Base-by-base conservation (phyloP, 345 rosid species). In the Pelargonium nanum region DNA sequence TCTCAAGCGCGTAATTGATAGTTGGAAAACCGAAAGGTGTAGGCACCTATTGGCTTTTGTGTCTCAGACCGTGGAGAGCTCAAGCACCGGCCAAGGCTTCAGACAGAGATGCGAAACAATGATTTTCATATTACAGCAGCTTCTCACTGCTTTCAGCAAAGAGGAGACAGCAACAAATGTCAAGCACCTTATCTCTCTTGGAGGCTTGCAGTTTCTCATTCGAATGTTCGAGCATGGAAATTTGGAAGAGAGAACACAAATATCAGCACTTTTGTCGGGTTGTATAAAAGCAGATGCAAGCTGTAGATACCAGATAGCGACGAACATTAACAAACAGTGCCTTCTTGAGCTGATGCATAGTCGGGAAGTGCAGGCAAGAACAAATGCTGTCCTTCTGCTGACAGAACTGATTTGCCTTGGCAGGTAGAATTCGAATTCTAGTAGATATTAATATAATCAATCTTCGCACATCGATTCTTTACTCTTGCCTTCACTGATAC, bases 221-320 rank as follows among this genome's bases (percentile, higher is more conserved):
- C 68, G 53, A 60, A 75, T 72, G 77, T 68, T 80, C 57, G 58
- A 61, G 19, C 26, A 30, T 10, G 85, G 81, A 60, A 68, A 55
- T 22, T 21, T 64, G 34, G 80, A 74, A 59, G 84, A 73, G 70
- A 82, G 65, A 65, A 58, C 53, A 10, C 67, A 72, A 2, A 66
- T 67, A 1, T 80, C 77, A 26, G 68, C 69, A 48, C 74, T 85
- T 32, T 63, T 85, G 62, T 67, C 66, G 16, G 69, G 61, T 64
- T 85, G 78, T 45, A 76, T 80, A 22, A 80, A 85, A 74, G 83
- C 81, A 66, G 85, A 82, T 63, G 55, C 69, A 25, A 56, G 70
- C 53, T 80, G 82, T 78, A 72, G 81, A 74, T 65, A 65, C 65
- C 78, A 57, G 60, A 77, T 85, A 62, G 65, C 68, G 30, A 61